Percentiles rank a stretch among this genome's conserved stretches.
Evolutionary conservation across 495 filamentous ascomycete species (phyloP).

Genomic region (Aspergillus nidulans): DNA sequence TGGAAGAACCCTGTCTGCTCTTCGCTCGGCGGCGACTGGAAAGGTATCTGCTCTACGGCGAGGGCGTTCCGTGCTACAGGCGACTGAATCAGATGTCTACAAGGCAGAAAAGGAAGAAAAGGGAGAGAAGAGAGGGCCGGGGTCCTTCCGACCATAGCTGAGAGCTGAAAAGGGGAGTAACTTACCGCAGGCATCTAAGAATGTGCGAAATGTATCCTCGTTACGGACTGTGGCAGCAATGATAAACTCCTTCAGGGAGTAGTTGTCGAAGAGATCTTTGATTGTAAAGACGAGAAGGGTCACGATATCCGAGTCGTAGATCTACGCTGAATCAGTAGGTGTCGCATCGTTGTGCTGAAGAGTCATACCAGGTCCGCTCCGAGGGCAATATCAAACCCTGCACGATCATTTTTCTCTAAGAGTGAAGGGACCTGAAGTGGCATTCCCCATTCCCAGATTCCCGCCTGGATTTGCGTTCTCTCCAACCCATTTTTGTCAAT

Average conservation of each 20-base stretch:
- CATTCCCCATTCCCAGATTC: constrained; percentile 40
- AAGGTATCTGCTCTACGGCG: constrained; percentile 36
- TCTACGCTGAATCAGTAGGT: constrained; percentile 33
- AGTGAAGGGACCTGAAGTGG: constrained; percentile 16
- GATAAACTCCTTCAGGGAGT: constrained; percentile 44
- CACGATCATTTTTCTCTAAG: not conserved
- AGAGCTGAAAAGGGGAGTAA: constrained; percentile 4
- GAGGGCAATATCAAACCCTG: constrained; percentile 43
- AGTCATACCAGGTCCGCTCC: constrained; percentile 47
- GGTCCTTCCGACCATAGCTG: not conserved
- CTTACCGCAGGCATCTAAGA: constrained; percentile 55
- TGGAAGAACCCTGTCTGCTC: constrained; percentile 58
- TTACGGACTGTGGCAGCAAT: constrained; percentile 61
- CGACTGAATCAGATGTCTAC: constrained; percentile 1
- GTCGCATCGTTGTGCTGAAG: not conserved
- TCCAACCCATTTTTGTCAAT: constrained; percentile 61
- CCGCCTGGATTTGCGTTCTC: constrained; percentile 33
- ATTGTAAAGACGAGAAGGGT: constrained; percentile 56
- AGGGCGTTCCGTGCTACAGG: constrained; percentile 26
- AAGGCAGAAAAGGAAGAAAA: not conserved
- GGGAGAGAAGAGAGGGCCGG: not conserved
- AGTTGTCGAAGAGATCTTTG: constrained; percentile 48
- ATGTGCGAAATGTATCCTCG: constrained; percentile 55
- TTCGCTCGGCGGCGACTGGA: constrained; percentile 38
- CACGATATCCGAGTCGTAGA: constrained; percentile 59